These are phyloP conservation scores for Exutisphaerella laricina DNA, from an alignment of 2,329 filamentous ascomycete genomes.

Conservation along the genomic window DNA sequence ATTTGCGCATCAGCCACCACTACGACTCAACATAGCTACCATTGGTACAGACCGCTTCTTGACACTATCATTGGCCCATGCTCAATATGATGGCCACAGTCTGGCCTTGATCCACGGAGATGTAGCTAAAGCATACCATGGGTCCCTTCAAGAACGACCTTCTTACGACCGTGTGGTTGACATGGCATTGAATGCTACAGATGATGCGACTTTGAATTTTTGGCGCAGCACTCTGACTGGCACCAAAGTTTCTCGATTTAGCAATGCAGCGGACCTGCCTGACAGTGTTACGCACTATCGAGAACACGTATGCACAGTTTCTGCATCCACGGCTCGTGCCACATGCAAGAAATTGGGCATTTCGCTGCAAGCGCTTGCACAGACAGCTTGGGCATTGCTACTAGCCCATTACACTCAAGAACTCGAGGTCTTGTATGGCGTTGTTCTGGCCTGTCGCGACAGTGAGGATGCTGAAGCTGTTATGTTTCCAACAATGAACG, in stretches of 20 bases:
- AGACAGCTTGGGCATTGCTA: constrained; percentile 68
- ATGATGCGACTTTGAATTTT: constrained; percentile 51
- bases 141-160: constrained; percentile 35
- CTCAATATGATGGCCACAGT: constrained; percentile 86
- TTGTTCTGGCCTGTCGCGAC: constrained; percentile 80
- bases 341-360: constrained; percentile 64
- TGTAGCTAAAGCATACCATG: constrained; percentile 58
- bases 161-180: constrained; percentile 52
- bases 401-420: constrained; percentile 58
- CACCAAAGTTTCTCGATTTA: constrained; percentile 40
- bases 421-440: constrained; percentile 75
- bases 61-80: constrained; percentile 73
- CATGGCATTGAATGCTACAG: constrained; percentile 46
- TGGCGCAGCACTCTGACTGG: constrained; percentile 66
- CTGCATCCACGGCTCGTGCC: constrained; percentile 39
- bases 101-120: constrained; percentile 67
- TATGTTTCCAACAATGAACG: constrained; percentile 90
- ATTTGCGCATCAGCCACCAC: constrained; percentile 23
- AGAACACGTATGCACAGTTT: constrained; percentile 44
- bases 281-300: constrained; percentile 35
- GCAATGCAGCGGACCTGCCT: constrained; percentile 21
- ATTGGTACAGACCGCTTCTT: constrained; percentile 38
- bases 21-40: constrained; percentile 37
- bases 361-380: constrained; percentile 70
- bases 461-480: constrained; percentile 60